These are phyloP conservation scores for Vanilla planifolia DNA, from an alignment of 106 monocot species.

Conservation along the genomic window DNA sequence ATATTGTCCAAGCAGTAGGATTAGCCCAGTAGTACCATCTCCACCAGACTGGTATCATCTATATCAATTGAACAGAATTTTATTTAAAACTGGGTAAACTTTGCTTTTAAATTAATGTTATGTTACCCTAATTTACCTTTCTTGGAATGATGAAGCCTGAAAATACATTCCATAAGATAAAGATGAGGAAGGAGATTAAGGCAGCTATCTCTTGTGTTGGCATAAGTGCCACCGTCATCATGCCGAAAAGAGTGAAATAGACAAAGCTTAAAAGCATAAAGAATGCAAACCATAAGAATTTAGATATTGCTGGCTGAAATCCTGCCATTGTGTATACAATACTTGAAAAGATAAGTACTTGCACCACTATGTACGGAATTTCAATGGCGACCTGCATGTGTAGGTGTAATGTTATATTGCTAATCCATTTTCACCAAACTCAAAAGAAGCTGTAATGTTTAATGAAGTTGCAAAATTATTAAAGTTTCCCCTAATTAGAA, in stretches of 20 bases:
- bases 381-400: constrained; percentile 51
- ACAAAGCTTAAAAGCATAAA: constrained; percentile 54
- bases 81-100: background rate
- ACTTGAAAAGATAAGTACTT: constrained; percentile 43
- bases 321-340: constrained; percentile 71
- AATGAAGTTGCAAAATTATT: background rate
- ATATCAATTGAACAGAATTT: constrained; percentile 8
- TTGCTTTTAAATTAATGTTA: background rate
- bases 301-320: constrained; percentile 34
- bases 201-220: constrained; percentile 68
- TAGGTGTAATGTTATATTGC: background rate
- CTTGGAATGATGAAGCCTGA: constrained; percentile 65
- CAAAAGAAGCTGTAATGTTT: background rate
- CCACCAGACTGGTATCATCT: constrained; percentile 89
- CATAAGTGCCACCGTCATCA: constrained; percentile 70
- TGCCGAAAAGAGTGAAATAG: constrained; percentile 65
- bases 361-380: constrained; percentile 40
- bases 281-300: constrained; percentile 64
- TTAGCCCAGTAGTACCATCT: constrained; percentile 78
- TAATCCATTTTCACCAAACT: background rate
- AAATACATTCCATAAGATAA: constrained; percentile 66
- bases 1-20: constrained; percentile 68
- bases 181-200: constrained; percentile 54
- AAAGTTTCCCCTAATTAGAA: too few species aligned
- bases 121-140: constrained; percentile 58